Evolutionary conservation across 495 filamentous ascomycete species (phyloP), one percentile per base, ranked within the genome.

Genomic region (Aspergillus funiculosus): DNA sequence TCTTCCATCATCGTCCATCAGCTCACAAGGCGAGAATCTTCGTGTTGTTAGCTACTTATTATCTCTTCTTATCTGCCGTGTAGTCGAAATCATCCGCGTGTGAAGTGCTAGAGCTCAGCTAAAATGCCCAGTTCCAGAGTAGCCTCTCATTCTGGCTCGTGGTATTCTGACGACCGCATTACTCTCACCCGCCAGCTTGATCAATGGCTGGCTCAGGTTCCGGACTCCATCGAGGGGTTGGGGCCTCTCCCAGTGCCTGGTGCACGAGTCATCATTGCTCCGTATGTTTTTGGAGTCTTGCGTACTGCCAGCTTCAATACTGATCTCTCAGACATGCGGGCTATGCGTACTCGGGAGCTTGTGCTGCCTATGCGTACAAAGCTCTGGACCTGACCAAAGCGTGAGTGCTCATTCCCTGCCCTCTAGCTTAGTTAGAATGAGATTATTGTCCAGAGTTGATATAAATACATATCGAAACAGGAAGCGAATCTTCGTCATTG

Each of bases 281-380:
- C 92, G 94, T 97, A 81, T 72, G 89, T 76, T 43, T 18, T 20
- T n/a, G 9, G 9, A 25, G 19, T 10, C 32, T 18, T 35, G 17
- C 8, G 18, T 10, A 6, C 14, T 24, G 17, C 19, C 10, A 22
- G 13, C 20, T 9, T n/a, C 8, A 13, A 50, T 43, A 38, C 57
- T 63, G 38, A 62, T 38, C 37, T 10, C 24, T 32, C 49, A 97
- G 92, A 48, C 92, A 99, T 63, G 92, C 94, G 43, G 94, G 92
- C 21, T 99, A 95, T 73, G 76, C 86, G 3, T 99, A 96, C 68
- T 97, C 91, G 11, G 92, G 92, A 22, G 81, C 89, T 20, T 88
- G 88, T 51, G 91, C 94, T 39, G 92, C 89, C 36, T 95, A 88
- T 79, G 92, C 92, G 32, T 99, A 99, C 69, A 91, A 87, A 61